Base-by-base conservation (phyloP, 2,329 filamentous ascomycete genomes). In the Alternaria sp. region DNA sequence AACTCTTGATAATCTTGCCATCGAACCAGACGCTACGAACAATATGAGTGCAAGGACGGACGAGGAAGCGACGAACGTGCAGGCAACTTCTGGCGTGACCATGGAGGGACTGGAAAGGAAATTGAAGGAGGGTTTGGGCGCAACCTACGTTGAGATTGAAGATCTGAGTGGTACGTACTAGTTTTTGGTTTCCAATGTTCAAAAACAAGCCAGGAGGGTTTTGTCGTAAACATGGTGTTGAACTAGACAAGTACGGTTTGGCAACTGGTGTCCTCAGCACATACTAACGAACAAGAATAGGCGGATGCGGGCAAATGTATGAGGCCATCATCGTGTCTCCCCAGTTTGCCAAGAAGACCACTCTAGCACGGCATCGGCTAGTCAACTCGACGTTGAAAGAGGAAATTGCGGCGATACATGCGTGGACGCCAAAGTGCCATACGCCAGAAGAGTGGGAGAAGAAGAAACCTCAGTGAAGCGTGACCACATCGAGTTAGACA, bases 371-470 rank as follows among this genome's bases (percentile, higher is more conserved):
- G 59, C 92, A 97, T 80, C 89, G 94, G 44, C 85, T 96, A 64
- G 93, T 97, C 70, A 97, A 97, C 80, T 86, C 86, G 16, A 89
- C 89, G 5, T 84, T 97, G 71, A 94, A 93, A 82, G 87, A 90
- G 48, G 93, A 97, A 81, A 97, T 97, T 77, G 92, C 92, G 16
- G 87, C 87, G 66, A 97, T 97, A 71, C 94, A 97, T 82, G 94
- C 94, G 40, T 97, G 94, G 94, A 96, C 92, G 57, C 92, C 93
- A 28, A 96, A 93, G 81, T 97, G 94, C 79, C 91, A 93, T 82
- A 97, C 94, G 9, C 92, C 92, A 0, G 92, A 93, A 73, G 92
- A 97, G 82, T 97, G 91, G 89, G 87, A 92, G 81, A 89, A 87
- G 79, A 86, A 90, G 79, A 85, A 86, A 64, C 74, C 70, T 6